A percentile compares a stretch with the other conserved stretches of the same genome.
These are phyloP conservation scores for Cucurbita ficifolia DNA, from an alignment of 306 rosid species.

Conservation along the genomic window DNA sequence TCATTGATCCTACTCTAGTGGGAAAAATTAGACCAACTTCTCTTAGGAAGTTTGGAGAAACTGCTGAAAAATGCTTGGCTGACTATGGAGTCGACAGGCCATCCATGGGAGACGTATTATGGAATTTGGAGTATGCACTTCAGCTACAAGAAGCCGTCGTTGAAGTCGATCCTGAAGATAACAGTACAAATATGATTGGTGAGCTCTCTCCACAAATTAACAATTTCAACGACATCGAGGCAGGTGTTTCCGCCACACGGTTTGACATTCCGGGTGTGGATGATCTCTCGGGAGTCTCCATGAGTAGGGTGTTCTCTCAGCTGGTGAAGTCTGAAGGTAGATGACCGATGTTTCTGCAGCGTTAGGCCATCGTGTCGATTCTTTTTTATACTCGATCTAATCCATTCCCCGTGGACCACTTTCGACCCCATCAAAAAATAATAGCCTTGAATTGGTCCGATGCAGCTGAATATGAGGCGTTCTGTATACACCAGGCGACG, in stretches of 20 bases:
- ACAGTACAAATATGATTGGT: conserved; percentile 73
- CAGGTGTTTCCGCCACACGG: conserved; percentile 24
- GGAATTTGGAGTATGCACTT: conserved; percentile 78
- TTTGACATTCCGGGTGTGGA: conserved; percentile 32
- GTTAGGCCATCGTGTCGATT: conserved; percentile 1
- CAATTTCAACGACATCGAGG: conserved; percentile 27
- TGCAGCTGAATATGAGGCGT: not conserved
- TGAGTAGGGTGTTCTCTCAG: conserved; percentile 86
- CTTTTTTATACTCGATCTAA: not conserved
- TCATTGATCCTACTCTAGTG: conserved; percentile 45
- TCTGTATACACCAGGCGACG: not conserved
- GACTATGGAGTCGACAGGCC: conserved; percentile 75
- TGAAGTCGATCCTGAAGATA: conserved; percentile 62
- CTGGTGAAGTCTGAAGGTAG: conserved; percentile 77
- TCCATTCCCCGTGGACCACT: not conserved
- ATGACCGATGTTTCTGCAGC: conserved; percentile 14
- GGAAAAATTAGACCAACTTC: conserved; percentile 67
- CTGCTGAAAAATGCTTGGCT: conserved; percentile 81
- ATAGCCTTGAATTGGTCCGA: not conserved
- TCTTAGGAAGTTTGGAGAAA: conserved; percentile 74
- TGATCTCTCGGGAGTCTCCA: conserved; percentile 80
- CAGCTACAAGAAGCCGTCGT: conserved; percentile 67
- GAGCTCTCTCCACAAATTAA: conserved; percentile 71
- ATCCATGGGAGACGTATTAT: conserved; percentile 82
- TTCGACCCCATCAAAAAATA: not conserved